phyloP scores from a whole-genome alignment of 129 eudicot species.

The Mikania micrantha region DNA sequence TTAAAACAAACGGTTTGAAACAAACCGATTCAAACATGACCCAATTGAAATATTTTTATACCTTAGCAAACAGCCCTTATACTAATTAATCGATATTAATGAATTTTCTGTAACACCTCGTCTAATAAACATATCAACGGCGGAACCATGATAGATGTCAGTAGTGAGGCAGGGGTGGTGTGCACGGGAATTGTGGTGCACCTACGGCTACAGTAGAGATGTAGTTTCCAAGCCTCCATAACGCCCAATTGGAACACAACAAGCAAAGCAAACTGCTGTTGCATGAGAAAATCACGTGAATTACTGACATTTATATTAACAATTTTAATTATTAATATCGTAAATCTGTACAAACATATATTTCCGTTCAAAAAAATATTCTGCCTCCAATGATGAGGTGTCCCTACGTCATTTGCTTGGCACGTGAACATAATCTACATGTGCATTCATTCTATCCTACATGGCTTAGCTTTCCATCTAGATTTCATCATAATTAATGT shows the following conservation, averaged over 20 bases:
- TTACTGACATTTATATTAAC: slow-evolving; percentile 22
- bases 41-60: no score
- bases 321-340: background rate
- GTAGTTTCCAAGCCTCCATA: slow-evolving; percentile 12
- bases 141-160: slow-evolving; percentile 3
- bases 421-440: slow-evolving; percentile 30
- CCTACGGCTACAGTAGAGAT: slow-evolving; percentile 1
- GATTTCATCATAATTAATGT: background rate
- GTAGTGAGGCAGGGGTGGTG: slow-evolving; percentile 11
- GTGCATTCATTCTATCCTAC: slow-evolving; percentile 16
- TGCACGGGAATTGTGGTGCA: slow-evolving; percentile 23
- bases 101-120: no score
- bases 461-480: slow-evolving; percentile 22
- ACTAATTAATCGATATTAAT: no score
- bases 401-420: slow-evolving; percentile 23
- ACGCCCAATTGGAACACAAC: slow-evolving; percentile 19
- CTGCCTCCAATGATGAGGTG: slow-evolving; percentile 18
- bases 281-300: slow-evolving; percentile 54
- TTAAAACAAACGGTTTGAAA: no score
- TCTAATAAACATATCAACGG: background rate
- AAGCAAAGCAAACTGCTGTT: slow-evolving; percentile 26
- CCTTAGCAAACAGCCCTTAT: no score
- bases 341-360: slow-evolving; percentile 10
- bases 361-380: background rate
- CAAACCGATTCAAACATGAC: no score